phyloP scores from a whole-genome alignment of 768 basidiomycete species.

The Wakefieldia striispora region DNA sequence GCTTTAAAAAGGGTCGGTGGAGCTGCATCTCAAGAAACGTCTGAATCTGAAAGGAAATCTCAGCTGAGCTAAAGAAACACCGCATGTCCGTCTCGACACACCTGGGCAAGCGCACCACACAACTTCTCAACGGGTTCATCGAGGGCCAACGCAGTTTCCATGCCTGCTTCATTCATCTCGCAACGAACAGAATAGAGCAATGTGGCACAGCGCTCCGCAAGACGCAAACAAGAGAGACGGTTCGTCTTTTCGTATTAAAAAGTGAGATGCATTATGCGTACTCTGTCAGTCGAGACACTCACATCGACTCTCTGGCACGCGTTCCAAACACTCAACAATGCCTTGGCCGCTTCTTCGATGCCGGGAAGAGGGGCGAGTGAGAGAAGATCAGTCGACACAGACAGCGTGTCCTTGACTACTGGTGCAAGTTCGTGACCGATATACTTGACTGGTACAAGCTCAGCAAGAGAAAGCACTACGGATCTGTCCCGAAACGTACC shows the following conservation, averaged over 20 bases:
- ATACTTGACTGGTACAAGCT: slow-evolving; percentile 25
- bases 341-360: slow-evolving; percentile 48
- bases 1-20: slow-evolving; percentile 71
- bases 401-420: slow-evolving; percentile 36
- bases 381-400: slow-evolving; percentile 36
- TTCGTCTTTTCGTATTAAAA: slow-evolving; percentile 48
- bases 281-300: slow-evolving; percentile 20
- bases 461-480: not conserved
- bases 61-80: not conserved
- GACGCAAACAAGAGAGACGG: slow-evolving; percentile 61
- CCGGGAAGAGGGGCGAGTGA: slow-evolving; percentile 57
- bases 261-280: not conserved
- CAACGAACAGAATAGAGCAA: slow-evolving; percentile 61
- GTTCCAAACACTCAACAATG: slow-evolving; percentile 64
- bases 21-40: slow-evolving; percentile 57
- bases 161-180: slow-evolving; percentile 60
- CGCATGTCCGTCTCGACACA: slow-evolving; percentile 23
- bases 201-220: slow-evolving; percentile 72
- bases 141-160: slow-evolving; percentile 48
- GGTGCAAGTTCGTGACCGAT: slow-evolving; percentile 34
- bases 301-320: slow-evolving; percentile 61
- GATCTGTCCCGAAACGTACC: slow-evolving; percentile 3
- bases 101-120: slow-evolving; percentile 41
- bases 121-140: slow-evolving; percentile 41
- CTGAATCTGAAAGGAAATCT: slow-evolving; percentile 37